A percentile compares a stretch with the other conserved stretches of the same genome.
Conservation (phyloP, 306 rosid species). For the Potentilla sterilis region DNA sequence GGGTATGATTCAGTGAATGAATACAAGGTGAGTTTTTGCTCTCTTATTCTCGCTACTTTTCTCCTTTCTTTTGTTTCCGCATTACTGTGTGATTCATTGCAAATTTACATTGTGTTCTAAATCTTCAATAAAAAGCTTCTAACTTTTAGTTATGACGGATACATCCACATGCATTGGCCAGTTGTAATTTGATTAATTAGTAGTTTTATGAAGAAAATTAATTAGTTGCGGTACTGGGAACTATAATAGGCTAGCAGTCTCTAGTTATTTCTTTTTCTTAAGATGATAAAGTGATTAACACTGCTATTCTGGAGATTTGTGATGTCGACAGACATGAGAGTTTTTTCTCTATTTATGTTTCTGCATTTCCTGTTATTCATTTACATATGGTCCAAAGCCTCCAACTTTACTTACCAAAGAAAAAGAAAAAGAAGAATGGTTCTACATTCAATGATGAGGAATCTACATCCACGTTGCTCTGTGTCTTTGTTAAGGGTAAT, state of each 20-base stretch:
- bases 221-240: neutral
- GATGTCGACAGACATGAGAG: slow-evolving; percentile 23
- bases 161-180: neutral
- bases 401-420: neutral
- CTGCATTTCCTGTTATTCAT: neutral
- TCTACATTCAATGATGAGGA: neutral
- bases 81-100: neutral
- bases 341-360: neutral
- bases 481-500: neutral
- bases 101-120: neutral
- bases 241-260: neutral
- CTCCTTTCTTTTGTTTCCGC: neutral
- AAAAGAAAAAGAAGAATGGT: neutral
- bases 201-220: neutral
- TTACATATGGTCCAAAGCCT: neutral
- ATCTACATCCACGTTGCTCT: neutral
- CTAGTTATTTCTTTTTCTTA: too few relatives aligned
- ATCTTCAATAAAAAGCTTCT: neutral
- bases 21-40: slow-evolving; percentile 43
- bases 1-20: slow-evolving; percentile 68
- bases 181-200: neutral
- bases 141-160: neutral
- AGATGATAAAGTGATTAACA: neutral
- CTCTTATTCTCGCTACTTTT: neutral
- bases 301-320: neutral